A percentile compares a stretch with the other conserved stretches of the same genome.
Evolutionary conservation across 768 basidiomycete genomes (phyloP).

Genomic region (Boletus barrowsii): DNA sequence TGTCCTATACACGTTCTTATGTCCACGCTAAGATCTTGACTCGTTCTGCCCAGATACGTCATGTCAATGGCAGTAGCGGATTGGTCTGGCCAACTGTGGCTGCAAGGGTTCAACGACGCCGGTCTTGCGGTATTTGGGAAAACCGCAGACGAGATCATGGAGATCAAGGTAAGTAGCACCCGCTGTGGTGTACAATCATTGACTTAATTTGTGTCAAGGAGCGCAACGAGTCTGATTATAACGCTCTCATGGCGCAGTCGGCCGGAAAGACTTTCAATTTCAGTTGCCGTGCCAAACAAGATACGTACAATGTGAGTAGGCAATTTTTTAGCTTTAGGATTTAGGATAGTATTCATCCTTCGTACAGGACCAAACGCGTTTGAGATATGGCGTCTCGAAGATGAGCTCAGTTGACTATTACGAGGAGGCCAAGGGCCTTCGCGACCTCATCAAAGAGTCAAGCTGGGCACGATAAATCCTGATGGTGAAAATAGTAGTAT

Average conservation of each 20-base stretch:
- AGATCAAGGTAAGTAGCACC: slow-evolving; percentile 53
- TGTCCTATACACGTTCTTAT: slow-evolving; percentile 19
- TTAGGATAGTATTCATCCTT: neutral
- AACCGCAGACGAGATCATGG: slow-evolving; percentile 72
- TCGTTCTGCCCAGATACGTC: slow-evolving; percentile 54
- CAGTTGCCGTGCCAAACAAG: slow-evolving; percentile 80
- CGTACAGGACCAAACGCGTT: slow-evolving; percentile 70
- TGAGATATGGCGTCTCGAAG: slow-evolving; percentile 77
- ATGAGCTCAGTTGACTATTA: slow-evolving; percentile 66
- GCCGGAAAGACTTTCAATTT: slow-evolving; percentile 77
- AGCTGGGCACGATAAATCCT: slow-evolving; percentile 46
- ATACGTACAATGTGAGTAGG: slow-evolving; percentile 72
- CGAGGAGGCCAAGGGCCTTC: slow-evolving; percentile 58
- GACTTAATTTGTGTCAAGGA: slow-evolving; percentile 39
- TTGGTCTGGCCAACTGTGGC: slow-evolving; percentile 84
- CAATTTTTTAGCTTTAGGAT: neutral
- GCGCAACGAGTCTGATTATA: slow-evolving; percentile 56
- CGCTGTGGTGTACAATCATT: neutral
- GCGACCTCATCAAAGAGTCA: slow-evolving; percentile 53
- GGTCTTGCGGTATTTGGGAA: slow-evolving; percentile 74
- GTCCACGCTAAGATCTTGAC: slow-evolving; percentile 4
- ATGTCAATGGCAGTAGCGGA: slow-evolving; percentile 88
- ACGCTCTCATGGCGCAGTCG: slow-evolving; percentile 57
- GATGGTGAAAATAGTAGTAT: neutral
- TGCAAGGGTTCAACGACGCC: slow-evolving; percentile 93